Evolutionary conservation across 257 asterid genomes (phyloP), one percentile per base, ranked within the genome.

Genomic region (Nicotiana obtusifolia): DNA sequence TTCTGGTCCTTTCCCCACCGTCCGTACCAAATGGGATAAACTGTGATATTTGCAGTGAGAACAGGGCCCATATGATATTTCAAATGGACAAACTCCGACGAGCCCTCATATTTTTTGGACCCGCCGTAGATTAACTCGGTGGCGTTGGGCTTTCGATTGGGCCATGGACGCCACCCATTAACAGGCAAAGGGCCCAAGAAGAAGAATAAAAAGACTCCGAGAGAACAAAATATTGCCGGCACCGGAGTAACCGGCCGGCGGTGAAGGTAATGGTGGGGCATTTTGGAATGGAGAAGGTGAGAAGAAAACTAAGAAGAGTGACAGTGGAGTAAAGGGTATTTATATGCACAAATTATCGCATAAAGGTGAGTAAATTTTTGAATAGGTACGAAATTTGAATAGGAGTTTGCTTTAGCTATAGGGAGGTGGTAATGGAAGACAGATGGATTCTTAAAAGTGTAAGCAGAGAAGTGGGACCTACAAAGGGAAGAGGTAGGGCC

Each of bases 31-130:
- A 95, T 93, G 5, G 97, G 97, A 86, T 90, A 91, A 3, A 93
- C 91, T 53, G 97, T 93, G 76, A 95, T 92, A 59, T 91, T 88
- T 0, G 92, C 90, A 71, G 97, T 90, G 76, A 95, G 95, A 78
- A 95, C 91, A 22, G 97, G 97, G 71, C 99, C 99, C 97, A 93
- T 95, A 87, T 95, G 98, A 91, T 95, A 95, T 77, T 76, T 93
- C 37, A 95, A 19, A 37, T 92, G 81, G 15, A 93, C 95, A 20
- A 95, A 92, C 49, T 92, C 93, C 81, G 97, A 92, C 24, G 99
- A 93, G 79, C 99, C 99, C 71, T 95, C 99, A 80, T 82, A 95
- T 76, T 92, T 95, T 75, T 95, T 92, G 4, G 98, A 92, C 30
- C 91, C 94, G 33, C 90, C 91, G 76, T 73, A 92, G 84, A 88